Conservation (phyloP, 2,329 filamentous ascomycete genomes). For the Phyllosticta paracitricarpa region DNA sequence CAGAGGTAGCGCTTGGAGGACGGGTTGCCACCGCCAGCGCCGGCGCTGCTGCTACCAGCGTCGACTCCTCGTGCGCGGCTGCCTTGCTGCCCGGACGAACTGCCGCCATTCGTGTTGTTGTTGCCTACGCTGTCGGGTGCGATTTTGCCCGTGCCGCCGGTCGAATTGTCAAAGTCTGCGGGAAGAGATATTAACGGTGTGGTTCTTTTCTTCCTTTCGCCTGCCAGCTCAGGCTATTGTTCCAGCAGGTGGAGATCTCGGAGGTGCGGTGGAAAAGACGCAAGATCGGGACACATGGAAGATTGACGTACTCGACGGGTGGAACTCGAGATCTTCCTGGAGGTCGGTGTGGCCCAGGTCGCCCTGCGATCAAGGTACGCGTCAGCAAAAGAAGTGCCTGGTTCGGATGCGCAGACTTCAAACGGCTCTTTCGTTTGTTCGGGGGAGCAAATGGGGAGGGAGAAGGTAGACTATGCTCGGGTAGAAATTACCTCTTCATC, state of each 20-base stretch:
- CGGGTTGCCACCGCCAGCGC: conserved; percentile 19
- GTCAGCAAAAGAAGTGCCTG: conserved; percentile 13
- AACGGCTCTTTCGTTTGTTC: conserved; percentile 4
- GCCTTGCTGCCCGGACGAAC: background rate
- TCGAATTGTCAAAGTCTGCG: conserved; percentile 56
- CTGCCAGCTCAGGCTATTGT: background rate
- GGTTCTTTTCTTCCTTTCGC: background rate
- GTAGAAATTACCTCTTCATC: conserved; percentile 68
- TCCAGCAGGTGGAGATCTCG: background rate
- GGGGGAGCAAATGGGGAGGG: background rate
- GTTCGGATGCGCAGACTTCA: background rate
- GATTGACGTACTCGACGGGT: conserved; percentile 59
- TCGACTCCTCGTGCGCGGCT: background rate
- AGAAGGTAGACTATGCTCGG: background rate
- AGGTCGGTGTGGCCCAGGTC: conserved; percentile 97
- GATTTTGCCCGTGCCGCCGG: conserved; percentile 41
- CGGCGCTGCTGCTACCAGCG: conserved; percentile 18
- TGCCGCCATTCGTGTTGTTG: conserved; percentile 11
- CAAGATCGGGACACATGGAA: background rate
- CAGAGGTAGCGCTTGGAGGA: conserved; percentile 74
- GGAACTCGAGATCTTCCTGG: conserved; percentile 98
- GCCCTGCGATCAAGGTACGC: conserved; percentile 49
- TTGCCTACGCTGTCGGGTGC: conserved; percentile 28
- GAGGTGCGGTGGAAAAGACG: background rate
- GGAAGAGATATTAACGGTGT: background rate